A percentile compares a stretch with the other conserved stretches of the same genome.
Evolutionary conservation across 2,329 filamentous ascomycete species (phyloP).

Genomic region (Trichoderma koningii): DNA sequence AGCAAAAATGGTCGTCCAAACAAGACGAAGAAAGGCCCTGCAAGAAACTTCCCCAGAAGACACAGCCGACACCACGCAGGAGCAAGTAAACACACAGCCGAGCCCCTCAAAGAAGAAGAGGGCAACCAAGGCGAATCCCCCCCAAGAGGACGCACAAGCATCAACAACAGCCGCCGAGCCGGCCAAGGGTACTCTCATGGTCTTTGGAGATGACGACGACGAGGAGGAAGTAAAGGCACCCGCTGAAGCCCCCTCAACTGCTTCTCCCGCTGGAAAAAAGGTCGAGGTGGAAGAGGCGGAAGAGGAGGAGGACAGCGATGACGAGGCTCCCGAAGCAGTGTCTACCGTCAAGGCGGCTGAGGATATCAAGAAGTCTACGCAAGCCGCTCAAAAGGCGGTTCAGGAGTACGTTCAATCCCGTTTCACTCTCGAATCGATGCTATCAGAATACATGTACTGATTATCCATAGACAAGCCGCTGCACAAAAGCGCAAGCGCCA

Average conservation of each 20-base stretch:
- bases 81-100: constrained; percentile 28
- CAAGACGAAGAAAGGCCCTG: constrained; percentile 38
- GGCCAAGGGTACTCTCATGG: constrained; percentile 37
- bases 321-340: constrained; percentile 61
- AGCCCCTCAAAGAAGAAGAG: constrained; percentile 37
- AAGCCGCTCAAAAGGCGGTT: constrained; percentile 52
- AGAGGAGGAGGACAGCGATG: constrained; percentile 50
- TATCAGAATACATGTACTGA: background rate
- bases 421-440: background rate
- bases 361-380: constrained; percentile 49
- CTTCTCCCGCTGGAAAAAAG: constrained; percentile 22
- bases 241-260: background rate
- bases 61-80: background rate
- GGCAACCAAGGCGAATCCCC: background rate
- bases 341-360: constrained; percentile 54
- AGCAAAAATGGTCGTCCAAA: constrained; percentile 29
- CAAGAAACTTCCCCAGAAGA: constrained; percentile 30
- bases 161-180: background rate
- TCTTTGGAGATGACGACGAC: constrained; percentile 39
- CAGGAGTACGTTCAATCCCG: constrained; percentile 49
- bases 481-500: constrained; percentile 58
- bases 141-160: background rate
- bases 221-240: constrained; percentile 32
- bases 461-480: constrained; percentile 48
- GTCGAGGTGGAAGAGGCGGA: constrained; percentile 39